Evolutionary conservation across 768 basidiomycete genomes (phyloP), one percentile per base, ranked within the genome.

Genomic region (Tylopilus subfusipes): DNA sequence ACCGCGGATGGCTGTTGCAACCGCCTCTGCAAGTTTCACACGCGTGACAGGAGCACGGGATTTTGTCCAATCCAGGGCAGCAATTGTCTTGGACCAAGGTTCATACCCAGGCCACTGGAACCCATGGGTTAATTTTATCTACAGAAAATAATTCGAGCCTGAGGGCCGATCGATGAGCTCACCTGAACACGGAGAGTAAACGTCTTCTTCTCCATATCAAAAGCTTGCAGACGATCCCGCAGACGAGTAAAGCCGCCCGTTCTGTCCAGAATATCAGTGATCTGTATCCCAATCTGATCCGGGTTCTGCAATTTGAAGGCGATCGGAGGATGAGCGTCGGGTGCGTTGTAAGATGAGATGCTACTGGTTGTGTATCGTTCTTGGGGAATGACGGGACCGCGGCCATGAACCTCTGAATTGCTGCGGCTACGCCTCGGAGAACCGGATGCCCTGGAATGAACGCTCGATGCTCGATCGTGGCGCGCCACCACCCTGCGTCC

Each of bases 71-170:
- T 90, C 83, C 64, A 83, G 78, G 1, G 88, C 87, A 6, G 88
- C 85, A 58, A 90, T 86, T 58, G 90, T 88, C 56, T 86, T 78
- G 59, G 81, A 82, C 84, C 84, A 90, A 53, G 80, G 79, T 48
- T 78, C 73, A 63, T 90, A 90, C 4, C 88, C 88, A 18, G 87
- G 88, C 88, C 88, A 91, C 88, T 90, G 59, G 38, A 52, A 27
- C 49, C 45, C 19, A 2, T n/a, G 14, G 8, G 27, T 29, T 18
- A 33, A 47, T 50, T 36, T 58, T 18, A 57, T 50, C 45, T 34
- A 48, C 48, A 27, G 14, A 1, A 18, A 48, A 21, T 3, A 19
- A 42, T 10, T 10, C 5, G n/a, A n/a, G n/a, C n/a, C n/a, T n/a
- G n/a, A n/a, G n/a, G n/a, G n/a, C n/a, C n/a, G 13, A 4, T 50